A percentile compares a stretch with the other conserved stretches of the same genome.
Conservation (phyloP, 2,329 filamentous ascomycete genomes). For the Fusarium virguliforme region DNA sequence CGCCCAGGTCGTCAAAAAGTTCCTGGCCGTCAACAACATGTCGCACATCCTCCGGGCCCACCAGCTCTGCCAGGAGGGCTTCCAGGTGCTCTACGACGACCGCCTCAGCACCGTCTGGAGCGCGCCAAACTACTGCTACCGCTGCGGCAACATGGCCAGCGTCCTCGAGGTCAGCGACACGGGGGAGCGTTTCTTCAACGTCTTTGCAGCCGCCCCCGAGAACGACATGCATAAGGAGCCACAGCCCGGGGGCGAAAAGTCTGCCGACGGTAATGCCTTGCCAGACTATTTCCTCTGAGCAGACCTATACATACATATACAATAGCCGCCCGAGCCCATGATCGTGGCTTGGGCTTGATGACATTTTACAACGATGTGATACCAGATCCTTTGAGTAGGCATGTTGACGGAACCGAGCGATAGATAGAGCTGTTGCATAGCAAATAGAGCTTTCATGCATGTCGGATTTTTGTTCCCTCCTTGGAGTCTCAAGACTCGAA, state of each 20-base stretch:
- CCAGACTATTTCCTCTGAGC: constrained; percentile 80
- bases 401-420: constrained; percentile 31
- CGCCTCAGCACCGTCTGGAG: constrained; percentile 97
- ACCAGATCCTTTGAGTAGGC: constrained; percentile 47
- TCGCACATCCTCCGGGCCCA: constrained; percentile 98
- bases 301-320: constrained; percentile 19
- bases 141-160: constrained; percentile 97
- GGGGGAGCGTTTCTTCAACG: constrained; percentile 96
- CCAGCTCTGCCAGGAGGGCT: constrained; percentile 98
- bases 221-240: constrained; percentile 93
- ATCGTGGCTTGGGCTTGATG: constrained; percentile 39
- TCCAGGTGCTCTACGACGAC: constrained; percentile 97
- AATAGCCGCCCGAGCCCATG: constrained; percentile 26
- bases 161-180: constrained; percentile 96
- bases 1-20: constrained; percentile 98
- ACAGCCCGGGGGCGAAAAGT: constrained; percentile 82
- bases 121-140: constrained; percentile 95
- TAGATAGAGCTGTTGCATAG: constrained; percentile 48
- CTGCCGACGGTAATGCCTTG: constrained; percentile 73
- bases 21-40: constrained; percentile 97
- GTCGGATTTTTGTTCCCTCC: constrained; percentile 36
- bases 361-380: constrained; percentile 46
- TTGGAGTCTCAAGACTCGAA: constrained; percentile 35
- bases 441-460: constrained; percentile 49
- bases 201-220: constrained; percentile 96